Percentiles rank a stretch among this genome's conserved stretches.
phyloP scores from a whole-genome alignment of 805 yeast species.

The Myxozyma lipomycoides region DNA sequence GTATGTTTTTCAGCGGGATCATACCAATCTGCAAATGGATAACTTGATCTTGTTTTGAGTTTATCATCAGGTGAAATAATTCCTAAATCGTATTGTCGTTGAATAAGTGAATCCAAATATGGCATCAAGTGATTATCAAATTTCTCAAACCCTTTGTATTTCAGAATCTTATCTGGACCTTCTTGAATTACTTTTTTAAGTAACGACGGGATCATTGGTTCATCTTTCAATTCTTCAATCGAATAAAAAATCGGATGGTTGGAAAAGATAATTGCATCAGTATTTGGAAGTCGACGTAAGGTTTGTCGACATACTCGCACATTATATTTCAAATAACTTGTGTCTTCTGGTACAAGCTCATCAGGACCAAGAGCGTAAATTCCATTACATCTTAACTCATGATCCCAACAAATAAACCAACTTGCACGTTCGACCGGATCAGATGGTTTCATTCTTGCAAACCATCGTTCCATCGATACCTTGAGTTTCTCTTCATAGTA shows the following conservation, averaged over 20 bases:
- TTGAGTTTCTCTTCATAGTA: constrained; percentile 62
- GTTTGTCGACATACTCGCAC: constrained; percentile 74
- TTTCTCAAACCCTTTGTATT: constrained; percentile 58
- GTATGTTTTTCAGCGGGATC: constrained; percentile 19
- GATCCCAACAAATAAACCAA: constrained; percentile 74
- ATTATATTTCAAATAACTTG: constrained; percentile 52
- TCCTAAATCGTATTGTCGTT: constrained; percentile 56
- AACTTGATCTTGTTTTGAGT: constrained; percentile 53
- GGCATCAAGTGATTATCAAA: constrained; percentile 58
- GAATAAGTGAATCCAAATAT: constrained; percentile 54
- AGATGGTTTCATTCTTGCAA: constrained; percentile 54
- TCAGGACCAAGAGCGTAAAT: constrained; percentile 49
- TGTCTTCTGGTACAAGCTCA: constrained; percentile 46
- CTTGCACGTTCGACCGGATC: constrained; percentile 71
- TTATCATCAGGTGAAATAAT: constrained; percentile 55
- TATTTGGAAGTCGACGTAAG: constrained; percentile 59
- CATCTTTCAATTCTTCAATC: constrained; percentile 74
- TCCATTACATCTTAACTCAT: constrained; percentile 52
- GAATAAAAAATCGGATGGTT: constrained; percentile 73
- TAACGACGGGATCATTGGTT: constrained; percentile 64
- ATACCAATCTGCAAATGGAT: constrained; percentile 36
- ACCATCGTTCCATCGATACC: constrained; percentile 71
- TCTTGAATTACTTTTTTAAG: constrained; percentile 59
- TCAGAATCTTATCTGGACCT: constrained; percentile 61
- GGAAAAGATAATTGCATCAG: constrained; percentile 64